Evolutionary conservation across 148 eudicot species (phyloP).

Genomic region (Gaultheria prostrata): DNA sequence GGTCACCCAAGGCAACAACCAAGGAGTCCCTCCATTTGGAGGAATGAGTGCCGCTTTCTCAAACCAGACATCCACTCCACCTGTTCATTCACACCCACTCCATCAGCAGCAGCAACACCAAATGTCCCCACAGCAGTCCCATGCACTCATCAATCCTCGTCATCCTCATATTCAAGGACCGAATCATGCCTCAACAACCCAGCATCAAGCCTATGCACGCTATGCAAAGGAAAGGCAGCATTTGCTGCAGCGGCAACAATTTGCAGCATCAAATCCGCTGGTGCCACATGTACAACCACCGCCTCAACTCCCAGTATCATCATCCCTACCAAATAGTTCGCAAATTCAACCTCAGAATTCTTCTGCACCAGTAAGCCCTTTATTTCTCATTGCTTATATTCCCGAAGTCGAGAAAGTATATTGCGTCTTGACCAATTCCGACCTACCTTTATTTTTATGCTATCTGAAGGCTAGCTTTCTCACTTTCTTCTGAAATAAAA

Average conservation of each 20-base stretch:
- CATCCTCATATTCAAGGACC: slow-evolving; percentile 62
- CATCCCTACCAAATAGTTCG: slow-evolving; percentile 54
- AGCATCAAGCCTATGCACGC: slow-evolving; percentile 70
- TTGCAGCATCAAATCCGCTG: slow-evolving; percentile 55
- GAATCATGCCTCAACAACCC: slow-evolving; percentile 45
- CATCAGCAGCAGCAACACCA: slow-evolving; percentile 55
- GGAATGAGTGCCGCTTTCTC: slow-evolving; percentile 45
- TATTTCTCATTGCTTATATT: not conserved
- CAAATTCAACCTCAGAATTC: slow-evolving; percentile 51
- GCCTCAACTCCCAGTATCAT: slow-evolving; percentile 52
- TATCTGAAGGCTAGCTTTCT: not conserved
- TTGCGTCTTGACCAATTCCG: not conserved
- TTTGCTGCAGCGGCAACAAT: slow-evolving; percentile 46
- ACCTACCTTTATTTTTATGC: not conserved
- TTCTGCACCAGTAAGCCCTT: slow-evolving; percentile 33
- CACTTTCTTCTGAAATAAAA: not conserved
- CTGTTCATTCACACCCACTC: slow-evolving; percentile 51
- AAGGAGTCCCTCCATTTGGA: slow-evolving; percentile 51
- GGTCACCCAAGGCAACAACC: slow-evolving; percentile 50
- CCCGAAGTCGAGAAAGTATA: not conserved
- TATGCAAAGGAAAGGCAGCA: slow-evolving; percentile 71
- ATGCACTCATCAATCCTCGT: slow-evolving; percentile 41
- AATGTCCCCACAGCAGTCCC: slow-evolving; percentile 66
- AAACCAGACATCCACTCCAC: slow-evolving; percentile 49
- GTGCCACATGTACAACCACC: slow-evolving; percentile 56